A percentile compares a stretch with the other conserved stretches of the same genome.
phyloP scores from a whole-genome alignment of 306 rosid genomes.

The Acacia melanoxylon region DNA sequence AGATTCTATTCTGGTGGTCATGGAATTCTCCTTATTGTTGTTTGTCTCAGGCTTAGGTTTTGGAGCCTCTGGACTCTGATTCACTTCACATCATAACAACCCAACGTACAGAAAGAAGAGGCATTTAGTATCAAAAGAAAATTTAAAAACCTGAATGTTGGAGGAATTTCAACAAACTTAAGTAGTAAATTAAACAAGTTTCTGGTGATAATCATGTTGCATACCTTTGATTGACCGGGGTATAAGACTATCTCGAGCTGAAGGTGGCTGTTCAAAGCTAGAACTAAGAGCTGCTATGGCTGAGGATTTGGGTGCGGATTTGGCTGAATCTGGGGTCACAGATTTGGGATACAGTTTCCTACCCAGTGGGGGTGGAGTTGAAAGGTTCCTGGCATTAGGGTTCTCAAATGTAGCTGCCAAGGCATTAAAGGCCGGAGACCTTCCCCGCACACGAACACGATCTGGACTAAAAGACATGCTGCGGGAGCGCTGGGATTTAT shows the following conservation, averaged over 20 bases:
- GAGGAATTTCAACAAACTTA: constrained; percentile 11
- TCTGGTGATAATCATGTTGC: background rate
- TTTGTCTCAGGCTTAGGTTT: constrained; percentile 58
- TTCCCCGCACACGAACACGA: constrained; percentile 89
- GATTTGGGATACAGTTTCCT: constrained; percentile 85
- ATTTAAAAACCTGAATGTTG: background rate
- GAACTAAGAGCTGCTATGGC: constrained; percentile 71
- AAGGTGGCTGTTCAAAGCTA: constrained; percentile 60
- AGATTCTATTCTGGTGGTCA: constrained; percentile 60
- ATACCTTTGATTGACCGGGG: constrained; percentile 80
- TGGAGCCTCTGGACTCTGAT: constrained; percentile 53
- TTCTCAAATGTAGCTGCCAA: constrained; percentile 85
- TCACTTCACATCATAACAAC: constrained; percentile 52
- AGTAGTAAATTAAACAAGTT: background rate
- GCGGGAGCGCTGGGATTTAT: constrained; percentile 86
- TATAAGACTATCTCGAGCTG: constrained; percentile 65
- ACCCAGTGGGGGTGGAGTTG: constrained; percentile 83
- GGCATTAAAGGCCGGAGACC: constrained; percentile 96
- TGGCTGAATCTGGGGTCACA: constrained; percentile 69
- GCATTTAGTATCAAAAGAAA: constrained; percentile 14
- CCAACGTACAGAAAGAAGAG: constrained; percentile 16
- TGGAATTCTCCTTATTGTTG: constrained; percentile 60
- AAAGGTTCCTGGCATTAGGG: constrained; percentile 71
- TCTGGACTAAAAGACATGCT: constrained; percentile 94
- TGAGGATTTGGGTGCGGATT: constrained; percentile 54